phyloP scores from a whole-genome alignment of 768 basidiomycete genomes.

The Pleurotus djamor region DNA sequence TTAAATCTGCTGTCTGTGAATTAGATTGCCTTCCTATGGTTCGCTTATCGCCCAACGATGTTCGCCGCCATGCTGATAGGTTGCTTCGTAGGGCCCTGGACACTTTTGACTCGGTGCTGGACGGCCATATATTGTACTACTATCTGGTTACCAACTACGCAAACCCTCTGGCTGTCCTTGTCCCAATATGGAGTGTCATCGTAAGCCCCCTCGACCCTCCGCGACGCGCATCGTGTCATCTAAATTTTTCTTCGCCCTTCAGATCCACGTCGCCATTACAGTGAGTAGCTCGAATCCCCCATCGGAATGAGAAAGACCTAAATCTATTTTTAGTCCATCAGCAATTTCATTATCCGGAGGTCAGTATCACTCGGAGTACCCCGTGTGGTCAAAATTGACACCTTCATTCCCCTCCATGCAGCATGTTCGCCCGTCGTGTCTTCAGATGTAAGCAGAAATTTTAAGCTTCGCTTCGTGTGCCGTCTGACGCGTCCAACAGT shows the following conservation, averaged over 20 bases:
- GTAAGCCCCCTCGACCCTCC: conserved; percentile 27
- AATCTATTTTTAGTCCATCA: conserved; percentile 34
- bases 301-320: neutral
- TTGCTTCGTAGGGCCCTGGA: conserved; percentile 40
- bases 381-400: neutral
- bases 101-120: conserved; percentile 52
- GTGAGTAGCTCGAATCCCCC: conserved; percentile 27
- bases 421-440: conserved; percentile 49
- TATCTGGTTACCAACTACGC: conserved; percentile 57
- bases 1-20: neutral
- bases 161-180: conserved; percentile 38
- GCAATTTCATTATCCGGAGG: conserved; percentile 48
- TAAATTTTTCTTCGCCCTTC: neutral
- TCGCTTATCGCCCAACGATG: conserved; percentile 13
- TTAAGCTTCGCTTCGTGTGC: neutral
- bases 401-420: conserved; percentile 9
- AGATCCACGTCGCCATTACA: conserved; percentile 57
- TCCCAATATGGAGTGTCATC: conserved; percentile 52
- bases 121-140: conserved; percentile 53
- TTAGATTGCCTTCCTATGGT: conserved; percentile 34
- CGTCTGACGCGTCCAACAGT: conserved; percentile 33
- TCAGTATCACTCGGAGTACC: conserved; percentile 8
- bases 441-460: conserved; percentile 40
- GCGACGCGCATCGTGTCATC: neutral
- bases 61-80: conserved; percentile 7